Evolutionary conservation across 371 early-diverging fungal species (phyloP).

Genomic region (Rhizopus arrhizus): DNA sequence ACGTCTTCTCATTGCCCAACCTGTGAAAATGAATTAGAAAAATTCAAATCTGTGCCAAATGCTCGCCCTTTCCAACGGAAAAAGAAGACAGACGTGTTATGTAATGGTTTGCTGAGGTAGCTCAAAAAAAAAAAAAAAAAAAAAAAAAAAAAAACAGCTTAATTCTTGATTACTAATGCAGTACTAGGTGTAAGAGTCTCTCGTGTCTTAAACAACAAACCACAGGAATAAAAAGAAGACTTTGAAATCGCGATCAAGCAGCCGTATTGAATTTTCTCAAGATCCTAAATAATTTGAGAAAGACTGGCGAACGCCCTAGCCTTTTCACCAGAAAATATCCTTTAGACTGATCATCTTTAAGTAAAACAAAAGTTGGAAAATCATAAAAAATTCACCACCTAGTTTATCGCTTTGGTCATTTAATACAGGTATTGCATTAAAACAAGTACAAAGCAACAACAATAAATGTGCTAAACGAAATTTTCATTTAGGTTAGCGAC

Average conservation of each 20-base stretch:
- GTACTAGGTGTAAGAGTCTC: too few relatives aligned
- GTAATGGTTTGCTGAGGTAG: neutral
- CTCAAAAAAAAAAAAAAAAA: too few relatives aligned
- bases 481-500: too few relatives aligned
- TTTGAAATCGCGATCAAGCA: neutral
- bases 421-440: constrained; percentile 1
- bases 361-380: neutral
- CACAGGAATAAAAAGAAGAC: constrained; percentile 1
- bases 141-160: too few relatives aligned
- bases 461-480: too few relatives aligned
- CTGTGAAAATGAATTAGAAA: constrained; percentile 3
- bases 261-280: constrained; percentile 2
- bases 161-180: too few relatives aligned
- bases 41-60: constrained; percentile 2
- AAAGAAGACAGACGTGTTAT: neutral
- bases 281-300: neutral
- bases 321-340: neutral
- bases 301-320: neutral
- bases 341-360: neutral
- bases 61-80: constrained; percentile 3
- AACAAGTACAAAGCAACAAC: too few relatives aligned
- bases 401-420: constrained; percentile 1
- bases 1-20: constrained; percentile 1
- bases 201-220: too few relatives aligned
- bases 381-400: neutral